Percentiles rank a stretch among this genome's conserved stretches.
These are phyloP conservation scores for Cercophora scortea DNA, from an alignment of 495 filamentous ascomycete species.

Conservation along the genomic window DNA sequence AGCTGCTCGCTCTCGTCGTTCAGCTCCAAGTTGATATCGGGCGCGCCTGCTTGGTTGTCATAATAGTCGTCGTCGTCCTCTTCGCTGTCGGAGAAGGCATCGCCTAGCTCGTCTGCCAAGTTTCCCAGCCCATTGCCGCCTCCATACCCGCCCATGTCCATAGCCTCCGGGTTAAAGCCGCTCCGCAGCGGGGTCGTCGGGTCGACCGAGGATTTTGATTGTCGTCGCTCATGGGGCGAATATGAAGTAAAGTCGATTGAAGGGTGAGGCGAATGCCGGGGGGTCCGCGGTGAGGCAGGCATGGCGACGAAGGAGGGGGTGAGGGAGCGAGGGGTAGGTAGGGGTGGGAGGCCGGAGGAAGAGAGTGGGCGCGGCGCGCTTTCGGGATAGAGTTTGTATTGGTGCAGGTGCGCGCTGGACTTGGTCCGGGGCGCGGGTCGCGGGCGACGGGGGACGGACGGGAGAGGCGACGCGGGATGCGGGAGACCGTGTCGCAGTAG, in stretches of 20 bases:
- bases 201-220: constrained; percentile 54
- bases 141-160: constrained; percentile 42
- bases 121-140: constrained; percentile 62
- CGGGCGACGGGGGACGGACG: too few species aligned
- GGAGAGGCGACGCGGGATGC: too few species aligned
- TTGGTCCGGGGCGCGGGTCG: too few species aligned
- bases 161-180: constrained; percentile 39
- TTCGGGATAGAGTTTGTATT: neutral
- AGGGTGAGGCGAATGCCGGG: constrained; percentile 57
- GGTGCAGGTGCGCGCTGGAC: too few species aligned
- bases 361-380: neutral
- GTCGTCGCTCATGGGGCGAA: constrained; percentile 34
- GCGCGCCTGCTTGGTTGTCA: constrained; percentile 34
- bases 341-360: neutral
- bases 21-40: constrained; percentile 20
- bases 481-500: too few species aligned
- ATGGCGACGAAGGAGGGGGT: constrained; percentile 4
- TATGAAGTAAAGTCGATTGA: constrained; percentile 52
- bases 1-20: constrained; percentile 6
- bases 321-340: neutral
- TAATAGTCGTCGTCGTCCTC: constrained; percentile 59
- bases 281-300: constrained; percentile 51
- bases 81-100: constrained; percentile 48
- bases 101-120: constrained; percentile 71
- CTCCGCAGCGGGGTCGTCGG: constrained; percentile 51